Conservation (phyloP, 768 basidiomycete species). For the Trametes cingulata region DNA sequence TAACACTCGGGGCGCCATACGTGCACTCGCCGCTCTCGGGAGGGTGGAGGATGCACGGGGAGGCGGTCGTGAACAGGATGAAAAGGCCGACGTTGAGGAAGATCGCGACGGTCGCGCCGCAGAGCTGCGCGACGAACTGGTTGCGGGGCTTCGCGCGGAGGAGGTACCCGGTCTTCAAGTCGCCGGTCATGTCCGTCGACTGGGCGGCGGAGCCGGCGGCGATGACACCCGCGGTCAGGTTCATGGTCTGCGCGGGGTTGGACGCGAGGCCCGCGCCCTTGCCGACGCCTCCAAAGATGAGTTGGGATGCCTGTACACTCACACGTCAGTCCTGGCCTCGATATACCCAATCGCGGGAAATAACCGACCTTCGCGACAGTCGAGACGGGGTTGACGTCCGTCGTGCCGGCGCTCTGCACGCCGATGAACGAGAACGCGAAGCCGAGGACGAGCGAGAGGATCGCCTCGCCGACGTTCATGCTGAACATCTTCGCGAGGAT, state of each 20-base stretch:
- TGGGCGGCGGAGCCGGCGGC: constrained; percentile 58
- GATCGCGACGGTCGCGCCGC: constrained; percentile 57
- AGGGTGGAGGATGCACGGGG: constrained; percentile 53
- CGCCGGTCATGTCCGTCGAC: constrained; percentile 65
- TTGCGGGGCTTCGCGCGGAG: constrained; percentile 62
- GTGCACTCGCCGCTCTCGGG: constrained; percentile 42
- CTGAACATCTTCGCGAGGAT: constrained; percentile 56
- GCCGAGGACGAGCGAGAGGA: constrained; percentile 58
- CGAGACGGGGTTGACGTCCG: constrained; percentile 62
- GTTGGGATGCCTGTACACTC: constrained; percentile 48
- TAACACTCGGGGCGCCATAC: constrained; percentile 56
- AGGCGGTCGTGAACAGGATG: constrained; percentile 61
- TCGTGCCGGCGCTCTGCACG: constrained; percentile 59
- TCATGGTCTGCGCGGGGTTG: constrained; percentile 45
- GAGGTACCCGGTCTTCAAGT: constrained; percentile 71
- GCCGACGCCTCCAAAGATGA: constrained; percentile 62
- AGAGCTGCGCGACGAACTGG: constrained; percentile 62
- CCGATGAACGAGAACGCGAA: constrained; percentile 71
- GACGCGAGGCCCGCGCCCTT: constrained; percentile 44
- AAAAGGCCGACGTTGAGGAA: constrained; percentile 61
- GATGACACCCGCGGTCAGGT: constrained; percentile 54
- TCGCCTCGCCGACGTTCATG: constrained; percentile 58
- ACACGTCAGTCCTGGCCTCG: not conserved
- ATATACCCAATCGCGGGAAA: not conserved
- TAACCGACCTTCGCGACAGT: constrained; percentile 55